phyloP scores from a whole-genome alignment of 2,329 filamentous ascomycete species.

The Fusarium sp. region DNA sequence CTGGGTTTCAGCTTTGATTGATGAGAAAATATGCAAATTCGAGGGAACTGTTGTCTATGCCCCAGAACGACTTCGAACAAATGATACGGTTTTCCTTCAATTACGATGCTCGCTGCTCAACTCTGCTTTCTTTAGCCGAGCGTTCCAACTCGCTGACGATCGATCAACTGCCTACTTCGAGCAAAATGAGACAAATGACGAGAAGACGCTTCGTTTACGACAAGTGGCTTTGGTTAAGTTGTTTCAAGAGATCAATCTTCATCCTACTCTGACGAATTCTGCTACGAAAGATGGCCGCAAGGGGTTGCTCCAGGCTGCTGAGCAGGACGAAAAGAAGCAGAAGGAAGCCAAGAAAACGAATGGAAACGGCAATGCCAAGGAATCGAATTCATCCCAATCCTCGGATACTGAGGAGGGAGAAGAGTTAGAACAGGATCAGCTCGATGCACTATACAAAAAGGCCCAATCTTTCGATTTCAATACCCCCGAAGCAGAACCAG shows the following conservation, averaged over 20 bases:
- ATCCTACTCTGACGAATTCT: conserved; percentile 80
- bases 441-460: conserved; percentile 93
- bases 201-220: conserved; percentile 83
- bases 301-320: conserved; percentile 86
- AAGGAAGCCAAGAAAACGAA: conserved; percentile 61
- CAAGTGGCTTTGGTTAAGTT: conserved; percentile 91
- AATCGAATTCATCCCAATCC: conserved; percentile 62
- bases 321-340: conserved; percentile 83
- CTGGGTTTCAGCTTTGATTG: conserved; percentile 93
- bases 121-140: conserved; percentile 75
- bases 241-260: conserved; percentile 87
- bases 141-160: conserved; percentile 74
- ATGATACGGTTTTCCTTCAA: conserved; percentile 95
- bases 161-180: conserved; percentile 81
- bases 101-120: conserved; percentile 80
- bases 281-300: conserved; percentile 85
- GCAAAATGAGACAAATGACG: conserved; percentile 85
- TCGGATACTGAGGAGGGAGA: conserved; percentile 86
- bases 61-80: conserved; percentile 85
- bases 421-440: conserved; percentile 93
- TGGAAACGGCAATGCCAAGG: conserved; percentile 43
- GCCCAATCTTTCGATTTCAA: conserved; percentile 96
- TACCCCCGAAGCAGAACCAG: conserved; percentile 87
- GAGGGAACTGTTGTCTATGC: conserved; percentile 91
- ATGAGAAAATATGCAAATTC: conserved; percentile 89